Evolutionary conservation across 2,329 filamentous ascomycete species (phyloP), one percentile per base, ranked within the genome.

Genomic region (Pseudocercospora fijiensis): DNA sequence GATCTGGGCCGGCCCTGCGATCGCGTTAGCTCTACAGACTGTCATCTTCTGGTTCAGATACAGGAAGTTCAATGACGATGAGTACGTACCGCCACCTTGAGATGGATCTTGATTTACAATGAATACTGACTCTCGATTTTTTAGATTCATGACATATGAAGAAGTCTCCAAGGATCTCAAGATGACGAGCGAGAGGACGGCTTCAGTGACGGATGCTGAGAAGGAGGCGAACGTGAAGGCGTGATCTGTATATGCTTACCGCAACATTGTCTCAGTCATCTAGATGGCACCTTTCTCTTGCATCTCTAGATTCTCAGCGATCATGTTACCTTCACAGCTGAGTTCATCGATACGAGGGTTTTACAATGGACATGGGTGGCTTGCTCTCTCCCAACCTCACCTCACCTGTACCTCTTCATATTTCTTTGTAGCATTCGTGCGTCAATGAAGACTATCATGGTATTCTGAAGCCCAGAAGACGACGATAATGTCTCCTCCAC

Each of bases 31-130:
- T 27, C 72, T 79, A 3, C 81, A 84, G 71, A 82, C 79, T 0
- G 69, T 79, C 24, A 69, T 84, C 55, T 84, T 84, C 68, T 81
- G 77, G 74, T 79, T 76, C 71, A 72, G 76, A 27, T 82, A 83
- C 65, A 77, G 73, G 49, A 69, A 78, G 53, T 70, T 83, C 26
- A 72, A 76, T 67, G 65, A 74, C 45, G 71, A 70, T 58, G 71
- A 69, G 58, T 72, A 47, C 22, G 43, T 47, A 24, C 18, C 2
- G 4, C 11, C 18, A 13, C 1, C 43, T 2, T 10, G 4, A 2
- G 43, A 13, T 16, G 7, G 11, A 13, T 2, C 8, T 13, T 7
- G 2, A 24, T 20, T 10, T 47, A 16, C 10, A 3, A 47, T 24
- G 1, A 6, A n/a, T 16, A 6, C 43, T 47, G 43, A 47, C 43